phyloP scores from a whole-genome alignment of 805 yeast species.

The Candida suzukii region DNA sequence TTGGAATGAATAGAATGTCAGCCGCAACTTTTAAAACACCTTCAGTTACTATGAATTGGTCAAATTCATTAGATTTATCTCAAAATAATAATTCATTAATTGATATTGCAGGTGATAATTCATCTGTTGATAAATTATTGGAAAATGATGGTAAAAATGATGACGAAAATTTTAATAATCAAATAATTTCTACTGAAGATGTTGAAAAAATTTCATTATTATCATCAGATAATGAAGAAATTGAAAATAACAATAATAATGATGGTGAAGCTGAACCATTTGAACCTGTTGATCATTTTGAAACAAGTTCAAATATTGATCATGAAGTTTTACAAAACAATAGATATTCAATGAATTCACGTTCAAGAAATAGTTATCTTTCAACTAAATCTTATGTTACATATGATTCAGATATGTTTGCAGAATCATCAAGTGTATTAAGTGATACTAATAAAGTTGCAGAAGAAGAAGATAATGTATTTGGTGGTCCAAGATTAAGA shows the following conservation, averaged over 20 bases:
- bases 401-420: slow-evolving; percentile 45
- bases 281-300: neutral
- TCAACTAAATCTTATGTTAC: slow-evolving; percentile 48
- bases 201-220: slow-evolving; percentile 10
- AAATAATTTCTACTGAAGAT: slow-evolving; percentile 9
- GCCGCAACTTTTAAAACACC: slow-evolving; percentile 25
- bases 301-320: neutral
- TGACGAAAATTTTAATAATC: neutral
- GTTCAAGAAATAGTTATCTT: slow-evolving; percentile 30
- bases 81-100: slow-evolving; percentile 7
- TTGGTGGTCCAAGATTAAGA: slow-evolving; percentile 17
- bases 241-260: too few relatives aligned
- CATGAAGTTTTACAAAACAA: slow-evolving; percentile 2
- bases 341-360: slow-evolving; percentile 20
- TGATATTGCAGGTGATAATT: slow-evolving; percentile 6
- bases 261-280: too few relatives aligned
- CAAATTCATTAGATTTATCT: slow-evolving; percentile 23
- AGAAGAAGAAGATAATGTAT: neutral
- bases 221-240: neutral
- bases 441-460: slow-evolving; percentile 7
- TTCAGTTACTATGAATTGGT: slow-evolving; percentile 30
- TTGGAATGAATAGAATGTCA: slow-evolving; percentile 12
- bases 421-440: slow-evolving; percentile 5
- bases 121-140: neutral
- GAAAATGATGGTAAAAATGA: neutral